Conservation (phyloP, 306 rosid species). For the Argentina anserina region DNA sequence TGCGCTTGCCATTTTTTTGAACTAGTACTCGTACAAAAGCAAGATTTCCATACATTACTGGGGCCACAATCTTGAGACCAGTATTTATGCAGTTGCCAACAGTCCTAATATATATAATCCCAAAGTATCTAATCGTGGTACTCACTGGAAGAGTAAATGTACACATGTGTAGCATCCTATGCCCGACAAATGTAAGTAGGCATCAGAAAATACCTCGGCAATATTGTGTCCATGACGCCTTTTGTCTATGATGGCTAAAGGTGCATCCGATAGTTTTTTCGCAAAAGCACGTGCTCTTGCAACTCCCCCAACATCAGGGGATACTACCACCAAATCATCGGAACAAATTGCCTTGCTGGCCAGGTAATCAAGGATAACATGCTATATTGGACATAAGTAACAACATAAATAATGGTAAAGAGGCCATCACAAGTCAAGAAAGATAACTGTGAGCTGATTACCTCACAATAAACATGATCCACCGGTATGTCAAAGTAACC, state of each 20-base stretch:
- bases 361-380: constrained; percentile 92
- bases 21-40: background rate
- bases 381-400: constrained; percentile 48
- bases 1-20: background rate
- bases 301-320: constrained; percentile 99
- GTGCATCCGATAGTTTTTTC: constrained; percentile 91
- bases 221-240: constrained; percentile 91
- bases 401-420: constrained; percentile 27
- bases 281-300: constrained; percentile 99
- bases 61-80: background rate
- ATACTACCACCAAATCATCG: constrained; percentile 89
- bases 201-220: constrained; percentile 66
- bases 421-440: constrained; percentile 11
- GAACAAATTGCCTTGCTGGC: constrained; percentile 83
- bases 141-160: background rate
- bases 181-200: background rate
- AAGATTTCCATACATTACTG: background rate
- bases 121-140: background rate
- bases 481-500: constrained; percentile 98
- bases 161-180: background rate
- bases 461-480: constrained; percentile 93
- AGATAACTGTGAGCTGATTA: constrained; percentile 27
- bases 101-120: background rate
- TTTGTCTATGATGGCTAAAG: constrained; percentile 94
- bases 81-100: background rate